These are phyloP conservation scores for Phytophthora hybrid DNA, from an alignment of 352 stramenopile species.

Conservation along the genomic window DNA sequence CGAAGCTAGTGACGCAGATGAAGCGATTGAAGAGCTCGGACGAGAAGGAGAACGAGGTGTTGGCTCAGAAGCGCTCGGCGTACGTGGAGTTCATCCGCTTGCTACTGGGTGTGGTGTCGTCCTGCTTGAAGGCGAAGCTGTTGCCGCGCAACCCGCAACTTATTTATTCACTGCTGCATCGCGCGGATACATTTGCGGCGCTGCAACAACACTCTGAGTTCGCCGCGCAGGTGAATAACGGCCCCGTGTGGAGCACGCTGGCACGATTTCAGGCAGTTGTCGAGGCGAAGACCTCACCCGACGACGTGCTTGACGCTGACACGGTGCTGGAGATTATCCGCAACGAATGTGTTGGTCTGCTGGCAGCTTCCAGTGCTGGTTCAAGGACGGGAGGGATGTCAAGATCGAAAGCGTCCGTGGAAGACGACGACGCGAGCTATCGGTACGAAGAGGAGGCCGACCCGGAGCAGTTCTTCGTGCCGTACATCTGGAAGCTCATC, in stretches of 20 bases:
- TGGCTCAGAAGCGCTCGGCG: constrained; percentile 62
- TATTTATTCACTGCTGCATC: constrained; percentile 89
- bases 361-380: constrained; percentile 55
- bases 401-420: constrained; percentile 27
- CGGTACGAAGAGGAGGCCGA: constrained; percentile 79
- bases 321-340: constrained; percentile 75
- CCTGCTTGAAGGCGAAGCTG: constrained; percentile 69
- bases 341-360: constrained; percentile 68
- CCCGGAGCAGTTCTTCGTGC: constrained; percentile 82
- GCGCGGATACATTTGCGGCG: constrained; percentile 60
- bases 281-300: constrained; percentile 62
- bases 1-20: constrained; percentile 63
- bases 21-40: constrained; percentile 36
- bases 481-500: constrained; percentile 81
- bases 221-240: constrained; percentile 64
- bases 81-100: constrained; percentile 86
- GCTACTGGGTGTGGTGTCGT: constrained; percentile 70
- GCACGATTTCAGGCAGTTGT: constrained; percentile 68
- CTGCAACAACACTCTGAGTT: constrained; percentile 74
- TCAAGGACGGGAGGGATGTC: constrained; percentile 14
- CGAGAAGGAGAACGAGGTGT: constrained; percentile 50
- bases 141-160: constrained; percentile 83
- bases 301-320: constrained; percentile 69
- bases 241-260: constrained; percentile 71
- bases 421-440: constrained; percentile 79